Evolutionary conservation across 192 early-diverging fungal species (phyloP).

Genomic region (Mortierella hygrophila): DNA sequence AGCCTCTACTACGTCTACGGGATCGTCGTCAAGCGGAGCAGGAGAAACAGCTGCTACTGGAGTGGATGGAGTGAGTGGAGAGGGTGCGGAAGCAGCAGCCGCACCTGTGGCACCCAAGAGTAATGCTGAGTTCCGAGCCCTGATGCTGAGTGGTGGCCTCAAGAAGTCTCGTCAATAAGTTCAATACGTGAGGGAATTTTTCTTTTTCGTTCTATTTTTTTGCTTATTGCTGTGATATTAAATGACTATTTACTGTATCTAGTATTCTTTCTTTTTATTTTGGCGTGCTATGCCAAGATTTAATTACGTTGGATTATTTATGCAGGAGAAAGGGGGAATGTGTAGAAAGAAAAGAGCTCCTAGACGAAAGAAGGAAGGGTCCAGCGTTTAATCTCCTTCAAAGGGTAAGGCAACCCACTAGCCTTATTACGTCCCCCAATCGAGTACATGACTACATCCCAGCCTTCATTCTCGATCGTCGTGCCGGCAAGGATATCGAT

Average conservation of each 20-base stretch:
- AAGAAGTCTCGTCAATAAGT: slow-evolving; percentile 12
- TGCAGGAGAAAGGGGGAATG: background rate
- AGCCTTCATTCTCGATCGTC: slow-evolving; percentile 15
- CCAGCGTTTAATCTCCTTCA: slow-evolving; percentile 42
- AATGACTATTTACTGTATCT: too few species aligned
- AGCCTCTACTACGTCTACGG: background rate
- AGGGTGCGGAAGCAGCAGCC: background rate
- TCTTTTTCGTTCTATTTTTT: background rate
- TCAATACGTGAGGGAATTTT: too few species aligned
- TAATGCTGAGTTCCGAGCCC: slow-evolving; percentile 34
- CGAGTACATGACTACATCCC: slow-evolving; percentile 42
- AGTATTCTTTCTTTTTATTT: background rate
- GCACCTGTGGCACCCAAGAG: slow-evolving; percentile 17
- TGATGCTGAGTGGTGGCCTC: slow-evolving; percentile 35
- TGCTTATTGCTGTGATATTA: too few species aligned
- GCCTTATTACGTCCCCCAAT: slow-evolving; percentile 25
- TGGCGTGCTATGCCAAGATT: too few species aligned
- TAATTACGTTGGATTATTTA: too few species aligned
- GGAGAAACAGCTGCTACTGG: background rate
- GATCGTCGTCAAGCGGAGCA: background rate
- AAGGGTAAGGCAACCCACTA: slow-evolving; percentile 8
- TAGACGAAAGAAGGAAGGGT: background rate
- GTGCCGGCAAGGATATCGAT: background rate
- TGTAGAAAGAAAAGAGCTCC: background rate
- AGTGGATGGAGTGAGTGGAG: background rate